A percentile compares a stretch with the other conserved stretches of the same genome.
These are phyloP conservation scores for Hyphodiscus sp. DNA, from an alignment of 2,329 filamentous ascomycete genomes.

Conservation along the genomic window DNA sequence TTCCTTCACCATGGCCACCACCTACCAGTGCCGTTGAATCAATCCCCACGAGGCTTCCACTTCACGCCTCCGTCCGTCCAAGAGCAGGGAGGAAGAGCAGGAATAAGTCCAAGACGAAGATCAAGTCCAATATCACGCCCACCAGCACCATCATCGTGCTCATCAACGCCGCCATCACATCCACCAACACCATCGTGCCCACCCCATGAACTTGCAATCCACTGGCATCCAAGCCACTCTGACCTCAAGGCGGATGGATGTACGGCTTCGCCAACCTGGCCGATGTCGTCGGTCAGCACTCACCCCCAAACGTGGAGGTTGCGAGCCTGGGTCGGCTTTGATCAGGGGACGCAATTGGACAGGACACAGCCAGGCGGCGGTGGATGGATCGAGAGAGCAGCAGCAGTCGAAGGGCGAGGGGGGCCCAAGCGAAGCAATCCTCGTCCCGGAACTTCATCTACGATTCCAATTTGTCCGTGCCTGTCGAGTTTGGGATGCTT, in stretches of 20 bases:
- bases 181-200: no score
- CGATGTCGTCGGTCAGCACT: constrained; percentile 12
- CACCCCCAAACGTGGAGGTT: constrained; percentile 13
- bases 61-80: no score
- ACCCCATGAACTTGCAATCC: constrained; percentile 2
- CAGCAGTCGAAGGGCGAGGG: no score
- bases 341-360: constrained; percentile 14
- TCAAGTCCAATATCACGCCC: no score
- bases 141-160: no score
- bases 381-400: background rate
- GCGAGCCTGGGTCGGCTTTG: constrained; percentile 12
- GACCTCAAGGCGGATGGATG: background rate
- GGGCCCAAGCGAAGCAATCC: constrained; percentile 13
- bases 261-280: background rate
- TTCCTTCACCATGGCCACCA: constrained; percentile 7
- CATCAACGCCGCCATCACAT: no score
- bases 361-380: constrained; percentile 4
- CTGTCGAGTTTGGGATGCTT: constrained; percentile 1
- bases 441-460: constrained; percentile 7
- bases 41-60: constrained; percentile 2
- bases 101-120: no score
- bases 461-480: constrained; percentile 10
- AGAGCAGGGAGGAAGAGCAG: no score
- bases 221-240: background rate
- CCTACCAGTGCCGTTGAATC: background rate